These are phyloP conservation scores for Ricinus communis DNA, from an alignment of 345 rosid genomes.

Conservation along the genomic window DNA sequence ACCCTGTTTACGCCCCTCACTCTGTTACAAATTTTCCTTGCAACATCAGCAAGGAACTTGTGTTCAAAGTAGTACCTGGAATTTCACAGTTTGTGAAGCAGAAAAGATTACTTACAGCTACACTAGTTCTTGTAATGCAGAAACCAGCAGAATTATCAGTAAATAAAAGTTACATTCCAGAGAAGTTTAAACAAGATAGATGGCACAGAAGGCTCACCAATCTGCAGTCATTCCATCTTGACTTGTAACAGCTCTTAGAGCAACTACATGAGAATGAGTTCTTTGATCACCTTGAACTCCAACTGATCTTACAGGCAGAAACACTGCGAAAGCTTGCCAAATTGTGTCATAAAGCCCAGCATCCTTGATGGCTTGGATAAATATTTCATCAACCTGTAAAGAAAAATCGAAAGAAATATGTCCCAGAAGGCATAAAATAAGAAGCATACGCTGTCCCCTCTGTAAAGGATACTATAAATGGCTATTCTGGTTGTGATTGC, in stretches of 20 bases:
- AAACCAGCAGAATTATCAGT: no score
- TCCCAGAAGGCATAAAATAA: background rate
- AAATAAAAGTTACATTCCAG: no score
- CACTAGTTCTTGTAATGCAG: background rate
- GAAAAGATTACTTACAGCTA: no score
- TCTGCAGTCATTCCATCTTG: slow-evolving; percentile 99
- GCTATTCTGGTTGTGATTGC: no score
- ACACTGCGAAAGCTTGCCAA: slow-evolving; percentile 99
- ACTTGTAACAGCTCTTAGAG: slow-evolving; percentile 98
- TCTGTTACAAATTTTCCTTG: slow-evolving; percentile 81
- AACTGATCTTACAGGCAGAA: slow-evolving; percentile 91
- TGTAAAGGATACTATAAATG: no score
- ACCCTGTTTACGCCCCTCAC: slow-evolving; percentile 93
- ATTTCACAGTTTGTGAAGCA: slow-evolving; percentile 19
- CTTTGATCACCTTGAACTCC: slow-evolving; percentile 99
- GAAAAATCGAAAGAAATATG: background rate
- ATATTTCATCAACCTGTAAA: slow-evolving; percentile 88
- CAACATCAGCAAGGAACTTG: slow-evolving; percentile 80
- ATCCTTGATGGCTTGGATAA: slow-evolving; percentile 92
- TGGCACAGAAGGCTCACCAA: slow-evolving; percentile 51
- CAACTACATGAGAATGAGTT: slow-evolving; percentile 97
- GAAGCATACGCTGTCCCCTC: no score
- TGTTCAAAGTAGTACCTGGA: slow-evolving; percentile 93
- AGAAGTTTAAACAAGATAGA: background rate
- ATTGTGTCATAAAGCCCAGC: slow-evolving; percentile 90